Conservation (phyloP, 192 early-diverging fungal species). For the Coemansia sp. region DNA sequence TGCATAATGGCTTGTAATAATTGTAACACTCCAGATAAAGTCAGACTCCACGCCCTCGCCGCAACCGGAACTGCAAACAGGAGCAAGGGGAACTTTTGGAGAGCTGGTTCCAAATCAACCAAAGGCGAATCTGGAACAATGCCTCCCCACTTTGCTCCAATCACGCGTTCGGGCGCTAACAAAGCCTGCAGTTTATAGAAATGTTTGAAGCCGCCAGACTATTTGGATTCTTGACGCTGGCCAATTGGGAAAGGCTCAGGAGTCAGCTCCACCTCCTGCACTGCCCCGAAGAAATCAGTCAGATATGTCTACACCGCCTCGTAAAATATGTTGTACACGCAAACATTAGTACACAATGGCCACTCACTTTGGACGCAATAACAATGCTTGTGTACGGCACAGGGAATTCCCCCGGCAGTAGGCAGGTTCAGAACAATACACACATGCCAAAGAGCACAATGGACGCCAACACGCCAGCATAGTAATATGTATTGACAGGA, state of each 20-base stretch:
- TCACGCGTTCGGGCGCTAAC: too few relatives aligned
- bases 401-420: slow-evolving; percentile 1
- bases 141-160: not conserved
- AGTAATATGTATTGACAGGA: not conserved
- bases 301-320: slow-evolving; percentile 61
- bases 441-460: slow-evolving; percentile 2
- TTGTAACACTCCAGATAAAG: too few relatives aligned
- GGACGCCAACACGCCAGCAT: not conserved
- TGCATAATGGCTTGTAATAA: too few relatives aligned
- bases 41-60: too few relatives aligned
- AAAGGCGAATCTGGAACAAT: slow-evolving; percentile 1
- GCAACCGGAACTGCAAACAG: too few relatives aligned
- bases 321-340: not conserved
- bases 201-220: too few relatives aligned
- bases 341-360: slow-evolving; percentile 6
- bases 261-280: slow-evolving; percentile 88
- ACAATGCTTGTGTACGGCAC: not conserved
- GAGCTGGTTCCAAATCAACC: too few relatives aligned
- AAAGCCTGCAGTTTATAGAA: too few relatives aligned
- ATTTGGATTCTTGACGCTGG: not conserved
- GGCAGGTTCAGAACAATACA: not conserved
- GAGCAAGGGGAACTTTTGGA: too few relatives aligned
- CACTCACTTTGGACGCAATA: not conserved
- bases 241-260: slow-evolving; percentile 46
- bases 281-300: slow-evolving; percentile 96